Conservation (phyloP, 169 alveolate genomes). For the Plasmodium knowlesi region DNA sequence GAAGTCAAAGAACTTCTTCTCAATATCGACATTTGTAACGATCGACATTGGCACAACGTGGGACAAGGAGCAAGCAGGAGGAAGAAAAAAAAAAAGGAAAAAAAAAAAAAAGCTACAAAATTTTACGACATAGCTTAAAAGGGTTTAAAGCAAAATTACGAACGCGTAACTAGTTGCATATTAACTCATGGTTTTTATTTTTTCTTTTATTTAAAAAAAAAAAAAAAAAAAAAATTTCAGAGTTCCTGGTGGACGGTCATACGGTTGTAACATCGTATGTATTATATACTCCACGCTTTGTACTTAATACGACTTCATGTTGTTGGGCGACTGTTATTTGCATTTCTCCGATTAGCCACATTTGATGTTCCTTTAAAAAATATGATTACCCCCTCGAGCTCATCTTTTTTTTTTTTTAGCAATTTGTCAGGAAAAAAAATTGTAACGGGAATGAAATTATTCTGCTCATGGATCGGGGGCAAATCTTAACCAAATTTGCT, state of each 20-base stretch:
- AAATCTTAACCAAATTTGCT: background rate
- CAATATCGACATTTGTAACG: slow-evolving; percentile 40
- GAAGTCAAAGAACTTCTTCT: slow-evolving; percentile 55
- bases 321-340: background rate
- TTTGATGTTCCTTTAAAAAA: background rate
- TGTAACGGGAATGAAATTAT: background rate
- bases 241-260: background rate
- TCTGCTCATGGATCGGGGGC: background rate
- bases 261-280: background rate
- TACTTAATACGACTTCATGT: background rate
- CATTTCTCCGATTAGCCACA: background rate
- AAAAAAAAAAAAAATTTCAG: background rate
- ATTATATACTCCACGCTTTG: background rate
- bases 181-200: background rate
- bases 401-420: background rate
- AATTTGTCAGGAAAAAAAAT: background rate
- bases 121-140: background rate
- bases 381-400: background rate
- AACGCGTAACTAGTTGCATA: background rate
- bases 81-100: slow-evolving; percentile 15
- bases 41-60: slow-evolving; percentile 11
- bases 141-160: background rate
- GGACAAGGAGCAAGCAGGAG: background rate
- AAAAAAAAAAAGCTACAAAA: background rate
- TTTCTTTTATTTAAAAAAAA: background rate